Conservation (phyloP, 2,329 filamentous ascomycete genomes). For the Paecilomyces sp. region DNA sequence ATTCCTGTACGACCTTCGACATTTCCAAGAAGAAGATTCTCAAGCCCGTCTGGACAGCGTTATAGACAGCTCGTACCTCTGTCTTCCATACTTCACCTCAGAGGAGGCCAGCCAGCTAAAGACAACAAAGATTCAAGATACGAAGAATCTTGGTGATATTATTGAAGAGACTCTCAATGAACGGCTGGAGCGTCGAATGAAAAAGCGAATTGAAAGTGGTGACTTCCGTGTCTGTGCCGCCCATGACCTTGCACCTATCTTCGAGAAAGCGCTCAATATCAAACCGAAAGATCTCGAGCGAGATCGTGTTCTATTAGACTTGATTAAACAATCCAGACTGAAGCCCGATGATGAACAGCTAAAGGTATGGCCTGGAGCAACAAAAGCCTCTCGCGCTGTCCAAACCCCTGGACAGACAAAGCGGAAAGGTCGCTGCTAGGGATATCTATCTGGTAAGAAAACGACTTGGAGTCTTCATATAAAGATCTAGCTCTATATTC, state of each 20-base stretch:
- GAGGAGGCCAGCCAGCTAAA: not conserved
- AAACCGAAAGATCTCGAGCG: slow-evolving; percentile 18
- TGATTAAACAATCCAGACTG: not conserved
- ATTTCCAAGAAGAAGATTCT: slow-evolving; percentile 9
- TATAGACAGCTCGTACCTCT: not conserved
- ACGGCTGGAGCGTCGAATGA: slow-evolving; percentile 18
- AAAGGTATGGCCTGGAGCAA: not conserved
- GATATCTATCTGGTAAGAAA: not conserved
- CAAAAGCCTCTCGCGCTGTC: not conserved
- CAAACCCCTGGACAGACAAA: not conserved
- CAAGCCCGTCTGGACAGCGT: slow-evolving; percentile 3
- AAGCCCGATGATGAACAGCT: not conserved
- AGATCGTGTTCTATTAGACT: slow-evolving; percentile 4
- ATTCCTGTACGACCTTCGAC: slow-evolving; percentile 14
- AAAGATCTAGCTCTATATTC: too few relatives aligned
- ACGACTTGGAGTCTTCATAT: too few relatives aligned
- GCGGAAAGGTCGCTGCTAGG: not conserved
- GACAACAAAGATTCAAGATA: not conserved
- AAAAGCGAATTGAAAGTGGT: slow-evolving; percentile 19
- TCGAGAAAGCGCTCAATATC: slow-evolving; percentile 20
- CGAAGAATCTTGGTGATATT: slow-evolving; percentile 9
- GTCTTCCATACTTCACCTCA: not conserved
- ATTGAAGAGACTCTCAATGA: slow-evolving; percentile 14
- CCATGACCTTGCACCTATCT: slow-evolving; percentile 24
- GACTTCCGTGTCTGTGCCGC: slow-evolving; percentile 28